Base-by-base conservation (phyloP, 1,139 yeast species). In the Zhuliangozyma parablackwelliae region DNA sequence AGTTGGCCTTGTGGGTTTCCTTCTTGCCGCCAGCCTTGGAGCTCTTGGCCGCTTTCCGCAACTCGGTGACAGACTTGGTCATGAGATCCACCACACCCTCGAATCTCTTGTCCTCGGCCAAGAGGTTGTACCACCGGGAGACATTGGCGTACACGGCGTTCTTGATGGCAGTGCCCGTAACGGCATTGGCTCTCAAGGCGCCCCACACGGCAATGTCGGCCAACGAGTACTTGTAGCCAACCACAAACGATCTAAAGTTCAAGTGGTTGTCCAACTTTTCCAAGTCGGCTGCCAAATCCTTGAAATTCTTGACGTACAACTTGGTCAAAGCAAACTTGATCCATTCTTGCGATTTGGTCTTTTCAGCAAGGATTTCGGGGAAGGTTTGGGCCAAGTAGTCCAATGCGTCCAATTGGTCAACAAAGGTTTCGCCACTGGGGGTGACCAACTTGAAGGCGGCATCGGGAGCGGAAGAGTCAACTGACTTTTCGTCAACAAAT, bases 181-280 rank as follows among this genome's bases (percentile, higher is more conserved):
- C 82, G 37, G 95, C 88, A 59, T 92, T 90, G 47, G 95, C 86
- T 66, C 97, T 80, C 51, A 92, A 73, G 31, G 83, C 86, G 62
- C 97, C 97, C 97, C 97, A 92, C 25, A 85, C 73, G 11, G 94
- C 87, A 44, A 88, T 69, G 63, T 92, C 98, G 37, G 95, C 94
- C 39, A 80, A 63, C 10, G 94, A 68, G 44, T 77, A 69, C 23
- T 69, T 53, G 62, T 80, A 74, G 13, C 95, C 95, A 44, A 78
- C 72, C 40, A 88, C 59, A 57, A 76, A 89, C 5, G 96, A 78
- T 57, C 96, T 80, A 70, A 86, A 80, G 72, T 87, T 87, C 61
- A 92, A 75, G 60, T 83, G 92, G 36, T 81, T 65, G 52, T 92
- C 97, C 50, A 92, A 71, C 31, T 46, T 44, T 40, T 87, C 96